Evolutionary conservation across 768 basidiomycete genomes (phyloP).

Genomic region (Leccinum rimulosum): DNA sequence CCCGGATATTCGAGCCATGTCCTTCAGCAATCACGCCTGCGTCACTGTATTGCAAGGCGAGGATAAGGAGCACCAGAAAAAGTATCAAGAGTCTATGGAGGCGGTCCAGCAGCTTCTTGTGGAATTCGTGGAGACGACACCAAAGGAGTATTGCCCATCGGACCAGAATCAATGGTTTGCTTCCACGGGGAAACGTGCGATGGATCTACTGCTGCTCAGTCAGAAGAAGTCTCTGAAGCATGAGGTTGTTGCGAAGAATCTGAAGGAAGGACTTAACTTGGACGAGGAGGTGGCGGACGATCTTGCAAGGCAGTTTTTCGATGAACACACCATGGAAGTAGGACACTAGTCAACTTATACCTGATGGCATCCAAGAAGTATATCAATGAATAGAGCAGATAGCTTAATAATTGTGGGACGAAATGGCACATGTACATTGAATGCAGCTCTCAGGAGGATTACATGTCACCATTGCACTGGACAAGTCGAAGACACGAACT

Average conservation of each 20-base stretch:
- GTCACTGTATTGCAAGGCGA: slow-evolving; percentile 28
- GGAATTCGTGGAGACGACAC: slow-evolving; percentile 7
- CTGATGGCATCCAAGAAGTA: background rate
- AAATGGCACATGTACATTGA: background rate
- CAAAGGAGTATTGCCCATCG: slow-evolving; percentile 8
- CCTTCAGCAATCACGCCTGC: slow-evolving; percentile 26
- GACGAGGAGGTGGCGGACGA: slow-evolving; percentile 5
- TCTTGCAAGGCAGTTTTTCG: slow-evolving; percentile 15
- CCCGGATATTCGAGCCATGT: slow-evolving; percentile 8
- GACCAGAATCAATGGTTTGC: slow-evolving; percentile 17
- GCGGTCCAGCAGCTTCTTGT: slow-evolving; percentile 13
- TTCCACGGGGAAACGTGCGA: slow-evolving; percentile 12
- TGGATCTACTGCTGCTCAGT: slow-evolving; percentile 13
- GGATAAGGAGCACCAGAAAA: slow-evolving; percentile 14
- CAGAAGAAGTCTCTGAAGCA: slow-evolving; percentile 6
- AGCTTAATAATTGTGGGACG: background rate
- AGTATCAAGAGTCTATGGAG: slow-evolving; percentile 16
- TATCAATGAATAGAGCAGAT: background rate
- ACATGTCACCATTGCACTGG: no score
- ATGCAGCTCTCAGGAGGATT: no score
- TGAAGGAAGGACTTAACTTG: slow-evolving; percentile 13
- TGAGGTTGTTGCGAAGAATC: slow-evolving; percentile 10
- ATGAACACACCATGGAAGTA: slow-evolving; percentile 8
- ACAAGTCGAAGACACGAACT: background rate
- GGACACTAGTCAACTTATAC: background rate